Conservation (phyloP, 2,329 filamentous ascomycete genomes). For the Cladophialophora chaetospira region DNA sequence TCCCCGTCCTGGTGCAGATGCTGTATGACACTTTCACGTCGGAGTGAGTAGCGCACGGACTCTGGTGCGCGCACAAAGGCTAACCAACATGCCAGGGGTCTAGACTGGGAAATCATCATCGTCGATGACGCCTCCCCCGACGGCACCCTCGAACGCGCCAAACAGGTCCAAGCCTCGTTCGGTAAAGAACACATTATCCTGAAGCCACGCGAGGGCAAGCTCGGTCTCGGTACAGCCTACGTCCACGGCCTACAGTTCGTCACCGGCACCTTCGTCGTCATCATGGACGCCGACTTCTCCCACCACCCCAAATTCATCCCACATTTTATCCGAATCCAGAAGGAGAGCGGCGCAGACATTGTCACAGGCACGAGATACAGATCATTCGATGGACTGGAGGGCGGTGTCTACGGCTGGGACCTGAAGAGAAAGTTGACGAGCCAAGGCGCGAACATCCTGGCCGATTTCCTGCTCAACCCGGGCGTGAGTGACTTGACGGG, state of each 20-base stretch:
- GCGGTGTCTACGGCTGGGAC: slow-evolving; percentile 96
- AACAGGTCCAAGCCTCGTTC: slow-evolving; percentile 88
- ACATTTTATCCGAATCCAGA: slow-evolving; percentile 83
- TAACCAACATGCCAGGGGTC: slow-evolving; percentile 62
- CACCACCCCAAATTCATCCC: slow-evolving; percentile 99
- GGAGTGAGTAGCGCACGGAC: slow-evolving; percentile 61
- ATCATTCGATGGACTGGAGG: slow-evolving; percentile 65
- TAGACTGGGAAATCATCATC: slow-evolving; percentile 97
- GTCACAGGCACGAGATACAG: slow-evolving; percentile 90
- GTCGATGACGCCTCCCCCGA: slow-evolving; percentile 98
- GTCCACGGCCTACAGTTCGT: slow-evolving; percentile 89
- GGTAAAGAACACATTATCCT: slow-evolving; percentile 73
- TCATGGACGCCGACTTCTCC: slow-evolving; percentile 99
- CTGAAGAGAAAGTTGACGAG: slow-evolving; percentile 76
- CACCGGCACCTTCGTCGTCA: slow-evolving; percentile 94
- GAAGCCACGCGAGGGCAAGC: slow-evolving; percentile 87
- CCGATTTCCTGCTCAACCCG: slow-evolving; percentile 88
- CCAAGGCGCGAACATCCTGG: slow-evolving; percentile 89
- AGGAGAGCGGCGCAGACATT: slow-evolving; percentile 82
- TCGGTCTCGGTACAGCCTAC: slow-evolving; percentile 95
- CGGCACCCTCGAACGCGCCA: slow-evolving; percentile 85
- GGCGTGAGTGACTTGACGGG: slow-evolving; percentile 96
- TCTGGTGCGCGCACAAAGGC: not conserved
- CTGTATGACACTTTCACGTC: slow-evolving; percentile 89
- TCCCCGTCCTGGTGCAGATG: slow-evolving; percentile 94